These are phyloP conservation scores for Podospora conica DNA, from an alignment of 495 filamentous ascomycete genomes.

Conservation along the genomic window DNA sequence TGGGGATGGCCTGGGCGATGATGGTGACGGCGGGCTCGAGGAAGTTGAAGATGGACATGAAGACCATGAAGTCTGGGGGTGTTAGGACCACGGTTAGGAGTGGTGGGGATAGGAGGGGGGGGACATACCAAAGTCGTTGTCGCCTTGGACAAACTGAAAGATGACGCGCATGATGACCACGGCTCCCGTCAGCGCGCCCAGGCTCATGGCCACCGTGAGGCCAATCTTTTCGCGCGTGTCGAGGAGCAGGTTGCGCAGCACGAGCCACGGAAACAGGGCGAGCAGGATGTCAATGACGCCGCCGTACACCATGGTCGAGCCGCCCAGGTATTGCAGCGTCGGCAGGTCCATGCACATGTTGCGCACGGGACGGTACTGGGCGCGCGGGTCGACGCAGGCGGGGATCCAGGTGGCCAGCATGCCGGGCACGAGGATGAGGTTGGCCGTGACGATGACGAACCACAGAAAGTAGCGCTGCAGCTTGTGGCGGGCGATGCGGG, in stretches of 20 bases:
- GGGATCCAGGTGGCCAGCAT: constrained; percentile 17
- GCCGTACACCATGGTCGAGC: constrained; percentile 18
- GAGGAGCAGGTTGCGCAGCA: constrained; percentile 27
- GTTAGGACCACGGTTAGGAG: background rate
- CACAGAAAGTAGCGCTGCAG: constrained; percentile 10
- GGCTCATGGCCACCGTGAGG: constrained; percentile 29
- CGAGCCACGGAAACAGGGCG: constrained; percentile 28
- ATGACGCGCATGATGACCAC: constrained; percentile 16
- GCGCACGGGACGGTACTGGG: constrained; percentile 5
- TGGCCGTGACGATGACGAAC: constrained; percentile 14
- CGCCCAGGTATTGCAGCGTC: constrained; percentile 13
- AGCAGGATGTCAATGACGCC: constrained; percentile 30
- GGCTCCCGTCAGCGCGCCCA: constrained; percentile 21
- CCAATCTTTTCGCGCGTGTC: constrained; percentile 29
- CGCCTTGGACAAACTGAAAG: constrained; percentile 5
- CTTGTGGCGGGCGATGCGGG: constrained; percentile 8
- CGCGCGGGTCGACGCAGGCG: constrained; percentile 15
- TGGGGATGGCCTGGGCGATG: constrained; percentile 20
- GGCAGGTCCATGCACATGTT: constrained; percentile 6
- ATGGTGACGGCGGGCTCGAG: constrained; percentile 19
- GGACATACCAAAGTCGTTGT: constrained; percentile 15
- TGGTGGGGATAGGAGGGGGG: too few species aligned
- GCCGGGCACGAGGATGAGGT: constrained; percentile 15
- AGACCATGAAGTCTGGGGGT: constrained; percentile 14
- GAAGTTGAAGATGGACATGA: constrained; percentile 24